Base-by-base conservation (phyloP, 2,329 filamentous ascomycete species). In the Alternaria postmessia region DNA sequence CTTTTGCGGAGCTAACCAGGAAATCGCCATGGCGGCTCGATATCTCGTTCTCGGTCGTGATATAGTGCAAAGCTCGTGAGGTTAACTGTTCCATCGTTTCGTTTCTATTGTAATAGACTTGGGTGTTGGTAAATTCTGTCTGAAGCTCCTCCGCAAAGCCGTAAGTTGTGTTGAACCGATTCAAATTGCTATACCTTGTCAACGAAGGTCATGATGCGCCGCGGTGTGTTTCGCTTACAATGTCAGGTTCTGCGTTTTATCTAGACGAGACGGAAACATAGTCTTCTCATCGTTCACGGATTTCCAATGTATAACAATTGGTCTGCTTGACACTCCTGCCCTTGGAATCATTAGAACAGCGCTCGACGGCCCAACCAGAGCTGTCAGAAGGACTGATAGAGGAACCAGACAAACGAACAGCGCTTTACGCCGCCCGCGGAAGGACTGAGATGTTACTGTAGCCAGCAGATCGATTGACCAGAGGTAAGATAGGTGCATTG, bases 381-480 rank as follows among this genome's bases (percentile, higher is more conserved):
- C 38, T 1, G 59, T 54, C 28, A 61, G 22, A 3, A 52, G 11
- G 16, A 58, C 5, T 14, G 53, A 34, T 5, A 32, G 1, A 20
- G 34, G 46, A 16, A 54, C 44, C 6, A 46, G n/a, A 26, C 26
- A 28, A 1, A 44, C 42, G 7, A 62, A 51, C 2, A 41, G 7
- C 16, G 30, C 6, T 46, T 51, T 57, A 0, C 43, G 55, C 38
- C 53, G 57, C 9, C 36, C 42, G 3, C 9, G 7, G 12, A 52
- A 22, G 6, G 46, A 20, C 1, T 3, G 18, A 6, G 46, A 53
- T 7, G n/a, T 48, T 0, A 56, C 12, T 11, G 51, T 18, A 8
- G 63, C 55, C 4, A 58, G 18, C 16, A 66, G 62, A 16, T 67
- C 63, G 5, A 64, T 36, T 12, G 63, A 69, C 63, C 65, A 66